Percentiles rank a stretch among this genome's conserved stretches.
These are phyloP conservation scores for Pistacia atlantica DNA, from an alignment of 345 rosid genomes.

Conservation along the genomic window DNA sequence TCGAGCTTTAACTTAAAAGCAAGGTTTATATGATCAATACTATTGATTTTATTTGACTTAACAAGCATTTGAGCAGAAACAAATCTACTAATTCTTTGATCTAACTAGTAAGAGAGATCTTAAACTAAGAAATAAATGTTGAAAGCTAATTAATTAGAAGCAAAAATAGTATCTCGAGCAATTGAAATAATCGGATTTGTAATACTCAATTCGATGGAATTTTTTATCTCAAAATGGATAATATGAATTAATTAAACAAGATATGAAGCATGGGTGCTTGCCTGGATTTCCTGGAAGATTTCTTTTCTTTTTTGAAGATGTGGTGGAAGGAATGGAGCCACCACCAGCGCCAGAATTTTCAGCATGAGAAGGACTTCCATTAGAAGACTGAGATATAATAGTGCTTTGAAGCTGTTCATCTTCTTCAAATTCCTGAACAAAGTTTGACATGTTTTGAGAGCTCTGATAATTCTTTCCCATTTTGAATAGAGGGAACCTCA, in stretches of 20 bases:
- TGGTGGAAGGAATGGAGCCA: constrained; percentile 29
- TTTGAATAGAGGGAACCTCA: constrained; percentile 21
- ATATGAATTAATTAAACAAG: not conserved
- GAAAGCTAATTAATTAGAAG: no score
- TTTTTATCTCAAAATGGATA: not conserved
- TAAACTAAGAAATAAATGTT: no score
- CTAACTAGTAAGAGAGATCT: no score
- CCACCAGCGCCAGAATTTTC: constrained; percentile 30
- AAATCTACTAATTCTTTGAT: no score
- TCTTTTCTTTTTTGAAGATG: constrained; percentile 45
- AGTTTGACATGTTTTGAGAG: constrained; percentile 45
- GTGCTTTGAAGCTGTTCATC: constrained; percentile 46
- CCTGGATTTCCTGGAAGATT: constrained; percentile 69
- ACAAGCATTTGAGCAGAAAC: not conserved
- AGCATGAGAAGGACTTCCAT: constrained; percentile 39
- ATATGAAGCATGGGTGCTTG: constrained; percentile 19
- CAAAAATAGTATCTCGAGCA: no score
- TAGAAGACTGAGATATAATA: constrained; percentile 36
- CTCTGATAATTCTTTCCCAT: constrained; percentile 12
- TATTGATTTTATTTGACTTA: not conserved
- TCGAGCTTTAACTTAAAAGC: no score
- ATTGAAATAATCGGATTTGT: no score
- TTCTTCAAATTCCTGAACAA: constrained; percentile 47
- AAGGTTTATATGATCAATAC: no score
- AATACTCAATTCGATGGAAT: no score